phyloP scores from a whole-genome alignment of 164 flowering plant genomes.

The Magnolia changhungtana region DNA sequence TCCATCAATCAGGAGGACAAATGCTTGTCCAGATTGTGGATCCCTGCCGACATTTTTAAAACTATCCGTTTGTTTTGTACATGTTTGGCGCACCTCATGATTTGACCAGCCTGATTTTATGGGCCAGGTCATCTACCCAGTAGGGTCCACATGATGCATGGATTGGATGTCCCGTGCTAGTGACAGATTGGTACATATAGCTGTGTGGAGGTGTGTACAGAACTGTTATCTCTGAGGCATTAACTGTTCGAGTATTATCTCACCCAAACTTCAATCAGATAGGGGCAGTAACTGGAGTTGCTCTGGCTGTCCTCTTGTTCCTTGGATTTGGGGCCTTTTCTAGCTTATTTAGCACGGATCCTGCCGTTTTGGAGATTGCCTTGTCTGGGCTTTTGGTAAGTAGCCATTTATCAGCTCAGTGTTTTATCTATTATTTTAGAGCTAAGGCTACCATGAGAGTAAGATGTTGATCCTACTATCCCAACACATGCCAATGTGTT shows the following conservation, averaged over 20 bases:
- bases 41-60: not conserved
- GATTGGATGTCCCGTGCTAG: not conserved
- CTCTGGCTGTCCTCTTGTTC: conserved; percentile 56
- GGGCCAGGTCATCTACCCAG: not conserved
- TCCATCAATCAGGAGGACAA: not conserved
- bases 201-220: not conserved
- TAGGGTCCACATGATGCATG: not conserved
- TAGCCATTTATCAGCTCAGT: not conserved
- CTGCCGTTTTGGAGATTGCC: conserved; percentile 66
- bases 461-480: not conserved
- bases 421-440: not conserved
- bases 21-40: not conserved
- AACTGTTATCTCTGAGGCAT: not conserved
- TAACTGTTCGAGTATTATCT: not conserved
- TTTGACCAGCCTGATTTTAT: not conserved
- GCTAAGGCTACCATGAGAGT: not conserved
- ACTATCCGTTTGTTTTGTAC: not conserved
- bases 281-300: conserved; percentile 57
- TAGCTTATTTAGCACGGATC: conserved; percentile 62
- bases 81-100: not conserved
- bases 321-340: conserved; percentile 68
- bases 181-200: not conserved
- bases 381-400: conserved; percentile 79
- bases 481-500: not conserved
- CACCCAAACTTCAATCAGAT: conserved; percentile 42